Percentiles rank a stretch among this genome's conserved stretches.
Conservation (phyloP, 352 stramenopile species). For the Phytophthora ramorum region DNA sequence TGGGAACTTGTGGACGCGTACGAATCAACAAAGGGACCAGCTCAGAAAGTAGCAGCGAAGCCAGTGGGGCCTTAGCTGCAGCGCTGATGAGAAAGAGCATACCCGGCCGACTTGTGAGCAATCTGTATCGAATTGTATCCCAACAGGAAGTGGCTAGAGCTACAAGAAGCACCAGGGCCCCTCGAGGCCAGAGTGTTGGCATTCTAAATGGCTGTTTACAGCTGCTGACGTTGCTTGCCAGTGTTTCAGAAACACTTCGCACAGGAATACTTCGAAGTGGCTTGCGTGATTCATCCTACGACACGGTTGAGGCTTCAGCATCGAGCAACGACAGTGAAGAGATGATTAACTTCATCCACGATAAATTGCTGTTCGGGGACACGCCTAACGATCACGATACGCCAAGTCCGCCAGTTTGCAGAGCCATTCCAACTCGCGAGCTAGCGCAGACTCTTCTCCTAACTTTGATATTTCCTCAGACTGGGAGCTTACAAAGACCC, state of each 20-base stretch:
- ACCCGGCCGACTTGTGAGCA: constrained; percentile 15
- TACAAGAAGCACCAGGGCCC: not conserved
- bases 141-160: constrained; percentile 7
- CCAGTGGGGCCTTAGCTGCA: constrained; percentile 2
- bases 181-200: constrained; percentile 14
- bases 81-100: constrained; percentile 19
- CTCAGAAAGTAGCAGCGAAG: not conserved
- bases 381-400: not conserved
- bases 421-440: constrained; percentile 13
- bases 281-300: not conserved
- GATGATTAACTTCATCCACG: constrained; percentile 29
- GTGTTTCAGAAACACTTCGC: constrained; percentile 26
- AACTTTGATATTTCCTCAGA: constrained; percentile 23
- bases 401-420: constrained; percentile 19
- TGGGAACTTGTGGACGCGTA: constrained; percentile 9
- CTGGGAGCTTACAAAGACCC: not conserved
- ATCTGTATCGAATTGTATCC: constrained; percentile 18
- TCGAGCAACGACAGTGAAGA: not conserved
- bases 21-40: not conserved
- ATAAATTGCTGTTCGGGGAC: constrained; percentile 31
- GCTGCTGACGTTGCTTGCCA: constrained; percentile 22
- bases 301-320: not conserved
- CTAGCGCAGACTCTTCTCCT: constrained; percentile 27
- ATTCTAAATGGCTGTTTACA: constrained; percentile 28
- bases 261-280: constrained; percentile 6